These are phyloP conservation scores for Trichophyton simii DNA, from an alignment of 2,329 filamentous ascomycete species.

Conservation along the genomic window DNA sequence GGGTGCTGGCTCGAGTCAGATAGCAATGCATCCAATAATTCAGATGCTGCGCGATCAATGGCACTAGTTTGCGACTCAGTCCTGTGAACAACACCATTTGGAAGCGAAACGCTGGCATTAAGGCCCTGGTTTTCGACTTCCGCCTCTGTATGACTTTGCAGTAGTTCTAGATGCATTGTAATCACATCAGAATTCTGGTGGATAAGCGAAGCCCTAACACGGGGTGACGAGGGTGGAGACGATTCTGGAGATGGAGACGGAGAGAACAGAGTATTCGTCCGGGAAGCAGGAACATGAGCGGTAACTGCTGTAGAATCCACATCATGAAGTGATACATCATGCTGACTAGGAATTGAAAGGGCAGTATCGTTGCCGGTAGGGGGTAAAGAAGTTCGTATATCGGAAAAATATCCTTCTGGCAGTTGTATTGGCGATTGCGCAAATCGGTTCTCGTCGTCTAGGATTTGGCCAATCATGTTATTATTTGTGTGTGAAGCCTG, in stretches of 20 bases:
- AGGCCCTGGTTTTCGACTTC: background rate
- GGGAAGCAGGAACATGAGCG: constrained; percentile 15
- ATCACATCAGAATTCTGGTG: constrained; percentile 33
- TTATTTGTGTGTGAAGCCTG: constrained; percentile 9
- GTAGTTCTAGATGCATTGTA: constrained; percentile 33
- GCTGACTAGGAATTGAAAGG: constrained; percentile 4
- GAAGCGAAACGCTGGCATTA: constrained; percentile 2
- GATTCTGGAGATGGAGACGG: constrained; percentile 28
- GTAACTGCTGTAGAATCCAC: too few relatives aligned
- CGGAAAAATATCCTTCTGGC: constrained; percentile 19
- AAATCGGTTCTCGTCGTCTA: constrained; percentile 26
- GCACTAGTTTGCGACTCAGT: constrained; percentile 18
- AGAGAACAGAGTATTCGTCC: constrained; percentile 31
- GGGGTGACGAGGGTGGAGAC: constrained; percentile 31
- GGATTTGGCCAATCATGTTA: constrained; percentile 10
- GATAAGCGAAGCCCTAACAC: constrained; percentile 31
- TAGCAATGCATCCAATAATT: constrained; percentile 26
- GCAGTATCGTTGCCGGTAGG: background rate
- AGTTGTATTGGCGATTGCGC: constrained; percentile 30
- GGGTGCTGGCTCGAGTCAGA: constrained; percentile 13
- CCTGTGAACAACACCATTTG: constrained; percentile 11
- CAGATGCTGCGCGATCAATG: constrained; percentile 18
- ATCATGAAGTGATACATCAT: background rate
- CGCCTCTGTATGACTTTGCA: constrained; percentile 18
- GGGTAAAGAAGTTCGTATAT: constrained; percentile 13